phyloP scores from a whole-genome alignment of 1,139 yeast species.

The Geotrichum reessii region DNA sequence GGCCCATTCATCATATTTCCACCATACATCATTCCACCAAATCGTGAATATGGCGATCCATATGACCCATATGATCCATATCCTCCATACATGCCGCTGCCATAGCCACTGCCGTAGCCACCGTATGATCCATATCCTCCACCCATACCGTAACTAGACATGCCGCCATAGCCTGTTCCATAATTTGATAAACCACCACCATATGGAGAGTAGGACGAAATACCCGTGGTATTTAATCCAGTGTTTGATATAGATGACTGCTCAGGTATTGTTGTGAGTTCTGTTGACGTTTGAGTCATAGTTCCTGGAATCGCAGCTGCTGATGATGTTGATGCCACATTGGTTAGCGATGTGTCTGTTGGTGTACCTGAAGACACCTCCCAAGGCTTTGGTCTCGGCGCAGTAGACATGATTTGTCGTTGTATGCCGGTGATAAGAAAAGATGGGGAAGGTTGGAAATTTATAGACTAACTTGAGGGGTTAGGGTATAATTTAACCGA shows the following conservation, averaged over 20 bases:
- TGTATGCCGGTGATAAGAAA: constrained; percentile 10
- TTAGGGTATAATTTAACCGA: constrained; percentile 2
- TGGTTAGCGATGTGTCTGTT: constrained; percentile 23
- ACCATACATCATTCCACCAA: constrained; percentile 28
- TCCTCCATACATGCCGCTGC: constrained; percentile 25
- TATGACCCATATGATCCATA: constrained; percentile 22
- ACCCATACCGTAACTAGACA: constrained; percentile 18
- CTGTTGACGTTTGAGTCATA: constrained; percentile 4
- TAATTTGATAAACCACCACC: constrained; percentile 20
- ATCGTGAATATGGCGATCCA: constrained; percentile 19
- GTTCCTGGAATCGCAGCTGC: constrained; percentile 2
- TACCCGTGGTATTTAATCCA: constrained; percentile 9
- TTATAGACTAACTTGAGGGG: neutral
- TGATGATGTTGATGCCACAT: constrained; percentile 1
- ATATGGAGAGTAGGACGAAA: constrained; percentile 12
- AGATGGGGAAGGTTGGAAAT: constrained; percentile 14
- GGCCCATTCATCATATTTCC: constrained; percentile 24
- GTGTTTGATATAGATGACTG: constrained; percentile 5
- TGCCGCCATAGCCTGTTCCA: constrained; percentile 23
- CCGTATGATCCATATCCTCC: constrained; percentile 23
- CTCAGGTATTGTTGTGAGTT: constrained; percentile 10
- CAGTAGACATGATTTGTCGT: constrained; percentile 10
- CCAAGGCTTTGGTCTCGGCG: constrained; percentile 68
- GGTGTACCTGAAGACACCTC: constrained; percentile 51
- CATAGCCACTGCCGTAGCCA: constrained; percentile 20